A percentile compares a stretch with the other conserved stretches of the same genome.
These are phyloP conservation scores for Melastoma candidum DNA, from an alignment of 441 rosid genomes.

Conservation along the genomic window DNA sequence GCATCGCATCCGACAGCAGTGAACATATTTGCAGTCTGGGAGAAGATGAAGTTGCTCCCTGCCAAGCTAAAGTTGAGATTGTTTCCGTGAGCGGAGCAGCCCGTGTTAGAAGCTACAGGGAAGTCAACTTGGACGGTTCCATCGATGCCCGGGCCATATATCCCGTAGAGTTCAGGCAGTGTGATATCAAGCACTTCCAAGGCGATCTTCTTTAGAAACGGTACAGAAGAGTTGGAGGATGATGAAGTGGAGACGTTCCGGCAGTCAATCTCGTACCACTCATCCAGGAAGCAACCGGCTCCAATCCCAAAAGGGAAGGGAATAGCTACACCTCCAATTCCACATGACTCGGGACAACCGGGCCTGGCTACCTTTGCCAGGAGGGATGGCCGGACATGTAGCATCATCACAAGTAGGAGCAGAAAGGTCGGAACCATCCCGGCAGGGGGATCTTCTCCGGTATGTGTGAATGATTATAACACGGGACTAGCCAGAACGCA, in stretches of 20 bases:
- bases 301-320: constrained; percentile 13
- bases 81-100: background rate
- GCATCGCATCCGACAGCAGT: no score
- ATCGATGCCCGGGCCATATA: background rate
- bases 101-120: background rate
- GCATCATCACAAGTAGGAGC: no score
- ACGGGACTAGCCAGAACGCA: no score
- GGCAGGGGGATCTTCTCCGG: no score
- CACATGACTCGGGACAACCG: background rate
- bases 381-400: no score
- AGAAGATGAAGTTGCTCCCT: constrained; percentile 7
- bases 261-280: constrained; percentile 11
- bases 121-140: background rate
- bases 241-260: no score
- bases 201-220: constrained; percentile 1
- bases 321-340: background rate
- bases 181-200: background rate
- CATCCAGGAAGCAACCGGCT: background rate
- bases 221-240: background rate
- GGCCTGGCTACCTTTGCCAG: background rate
- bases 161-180: no score
- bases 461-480: no score
- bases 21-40: background rate
- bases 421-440: no score
- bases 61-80: background rate